Evolutionary conservation across 192 early-diverging fungal species (phyloP).

Genomic region (Coemansia sp.): DNA sequence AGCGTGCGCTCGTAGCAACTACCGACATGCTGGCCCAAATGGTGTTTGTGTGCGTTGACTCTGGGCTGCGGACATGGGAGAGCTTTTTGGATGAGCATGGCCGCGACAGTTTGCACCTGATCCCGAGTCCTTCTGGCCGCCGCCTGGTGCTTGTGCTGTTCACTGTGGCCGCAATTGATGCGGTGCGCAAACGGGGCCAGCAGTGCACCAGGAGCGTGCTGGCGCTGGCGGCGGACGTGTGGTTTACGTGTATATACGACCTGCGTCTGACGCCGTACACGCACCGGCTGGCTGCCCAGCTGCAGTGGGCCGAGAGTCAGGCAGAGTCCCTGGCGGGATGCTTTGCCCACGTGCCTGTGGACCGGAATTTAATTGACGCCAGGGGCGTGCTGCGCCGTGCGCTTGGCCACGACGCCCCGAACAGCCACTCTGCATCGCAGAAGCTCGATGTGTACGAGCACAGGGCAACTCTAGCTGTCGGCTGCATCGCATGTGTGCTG

Average conservation of each 20-base stretch:
- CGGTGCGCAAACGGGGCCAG: slow-evolving; percentile 2
- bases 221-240: slow-evolving; percentile 29
- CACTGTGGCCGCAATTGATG: slow-evolving; percentile 9
- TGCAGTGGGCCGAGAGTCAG: slow-evolving; percentile 21
- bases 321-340: slow-evolving; percentile 1
- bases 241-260: slow-evolving; percentile 42
- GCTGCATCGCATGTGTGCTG: slow-evolving; percentile 25
- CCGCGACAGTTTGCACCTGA: slow-evolving; percentile 38
- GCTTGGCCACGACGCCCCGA: no score
- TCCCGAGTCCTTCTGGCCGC: slow-evolving; percentile 18
- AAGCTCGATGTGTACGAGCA: slow-evolving; percentile 1
- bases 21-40: slow-evolving; percentile 13
- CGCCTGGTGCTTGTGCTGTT: slow-evolving; percentile 41
- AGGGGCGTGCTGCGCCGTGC: not conserved
- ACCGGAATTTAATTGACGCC: slow-evolving; percentile 7
- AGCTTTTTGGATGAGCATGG: slow-evolving; percentile 51
- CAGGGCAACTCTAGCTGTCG: slow-evolving; percentile 14
- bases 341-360: slow-evolving; percentile 22
- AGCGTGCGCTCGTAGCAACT: slow-evolving; percentile 12
- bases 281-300: slow-evolving; percentile 29
- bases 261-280: slow-evolving; percentile 16
- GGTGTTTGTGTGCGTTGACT: slow-evolving; percentile 40
- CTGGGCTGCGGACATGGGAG: slow-evolving; percentile 43
- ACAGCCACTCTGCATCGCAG: no score
- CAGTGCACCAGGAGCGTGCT: slow-evolving; percentile 9